These are phyloP conservation scores for Tetracladium setigerum DNA, from an alignment of 495 filamentous ascomycete genomes.

Conservation along the genomic window DNA sequence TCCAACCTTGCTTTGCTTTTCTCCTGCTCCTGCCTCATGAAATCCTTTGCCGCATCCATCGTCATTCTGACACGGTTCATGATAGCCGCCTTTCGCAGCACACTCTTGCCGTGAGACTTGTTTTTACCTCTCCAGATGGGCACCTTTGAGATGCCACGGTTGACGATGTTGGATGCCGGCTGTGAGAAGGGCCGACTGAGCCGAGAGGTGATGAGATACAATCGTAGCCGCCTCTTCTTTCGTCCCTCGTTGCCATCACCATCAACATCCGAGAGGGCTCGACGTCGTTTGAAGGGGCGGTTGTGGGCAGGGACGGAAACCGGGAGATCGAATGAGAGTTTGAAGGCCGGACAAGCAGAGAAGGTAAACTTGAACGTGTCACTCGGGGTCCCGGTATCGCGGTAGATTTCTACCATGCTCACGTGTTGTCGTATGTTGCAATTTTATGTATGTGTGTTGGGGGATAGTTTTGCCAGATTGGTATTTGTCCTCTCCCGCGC, in stretches of 20 bases:
- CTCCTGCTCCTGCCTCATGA: conserved; percentile 15
- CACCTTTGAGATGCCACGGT: conserved; percentile 50
- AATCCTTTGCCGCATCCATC: conserved; percentile 22
- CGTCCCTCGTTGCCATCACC: conserved; percentile 41
- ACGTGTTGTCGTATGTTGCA: conserved; percentile 10
- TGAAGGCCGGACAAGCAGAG: conserved; percentile 9
- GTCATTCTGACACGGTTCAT: conserved; percentile 41
- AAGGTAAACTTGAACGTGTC: conserved; percentile 19
- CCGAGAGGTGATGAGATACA: conserved; percentile 58
- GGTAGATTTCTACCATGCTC: conserved; percentile 22
- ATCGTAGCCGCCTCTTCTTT: conserved; percentile 57
- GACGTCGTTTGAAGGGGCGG: conserved; percentile 42
- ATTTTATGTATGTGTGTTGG: background rate
- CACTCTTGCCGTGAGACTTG: conserved; percentile 26
- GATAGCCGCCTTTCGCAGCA: conserved; percentile 48
- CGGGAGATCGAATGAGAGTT: conserved; percentile 18
- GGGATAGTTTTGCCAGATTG: background rate
- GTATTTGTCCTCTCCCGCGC: conserved; percentile 3
- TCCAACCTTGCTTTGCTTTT: conserved; percentile 4
- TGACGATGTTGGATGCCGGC: conserved; percentile 60
- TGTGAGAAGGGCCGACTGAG: conserved; percentile 60
- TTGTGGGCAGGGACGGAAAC: conserved; percentile 5
- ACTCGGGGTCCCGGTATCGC: conserved; percentile 5
- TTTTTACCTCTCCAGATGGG: conserved; percentile 42
- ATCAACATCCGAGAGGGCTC: conserved; percentile 55